Percentiles rank a stretch among this genome's conserved stretches.
Conservation (phyloP, 371 early-diverging fungal species). For the Mortierella sp. region DNA sequence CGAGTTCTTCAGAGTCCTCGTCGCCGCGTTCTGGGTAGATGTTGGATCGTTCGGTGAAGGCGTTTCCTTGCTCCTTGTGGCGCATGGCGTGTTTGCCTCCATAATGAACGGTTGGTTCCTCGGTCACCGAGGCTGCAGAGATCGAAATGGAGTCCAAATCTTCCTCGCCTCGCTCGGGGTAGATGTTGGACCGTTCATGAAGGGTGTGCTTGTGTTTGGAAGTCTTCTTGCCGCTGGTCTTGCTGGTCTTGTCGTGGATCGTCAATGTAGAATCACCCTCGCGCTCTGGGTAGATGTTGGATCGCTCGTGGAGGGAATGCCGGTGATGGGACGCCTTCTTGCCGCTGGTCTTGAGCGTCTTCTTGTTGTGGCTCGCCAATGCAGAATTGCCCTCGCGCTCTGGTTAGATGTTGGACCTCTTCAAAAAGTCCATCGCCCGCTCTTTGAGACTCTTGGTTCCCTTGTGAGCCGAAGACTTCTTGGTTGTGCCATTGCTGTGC, state of each 20-base stretch:
- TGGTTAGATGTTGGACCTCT: background rate
- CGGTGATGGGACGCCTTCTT: background rate
- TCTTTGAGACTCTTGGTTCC: background rate
- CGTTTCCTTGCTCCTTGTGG: background rate
- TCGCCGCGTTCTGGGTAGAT: conserved; percentile 23
- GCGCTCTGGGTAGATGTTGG: background rate
- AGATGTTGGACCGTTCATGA: conserved; percentile 2
- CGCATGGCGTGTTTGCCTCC: conserved; percentile 6
- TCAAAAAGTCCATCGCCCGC: conserved; percentile 6
- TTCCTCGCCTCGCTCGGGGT: background rate
- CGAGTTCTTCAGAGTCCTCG: background rate
- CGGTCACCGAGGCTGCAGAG: background rate
- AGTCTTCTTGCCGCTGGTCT: background rate
- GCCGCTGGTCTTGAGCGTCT: background rate
- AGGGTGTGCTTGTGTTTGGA: background rate
- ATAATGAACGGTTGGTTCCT: background rate
- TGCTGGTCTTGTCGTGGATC: background rate
- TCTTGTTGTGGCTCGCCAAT: background rate
- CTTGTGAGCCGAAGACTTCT: background rate
- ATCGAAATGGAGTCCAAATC: background rate
- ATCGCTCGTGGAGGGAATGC: background rate
- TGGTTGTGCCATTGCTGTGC: conserved; percentile 1
- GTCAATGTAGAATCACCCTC: background rate
- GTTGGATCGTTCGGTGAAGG: conserved; percentile 19
- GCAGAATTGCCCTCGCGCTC: background rate